Evolutionary conservation across 371 early-diverging fungal genomes (phyloP), one percentile per base, ranked within the genome.

Genomic region (Mortierella sp.): DNA sequence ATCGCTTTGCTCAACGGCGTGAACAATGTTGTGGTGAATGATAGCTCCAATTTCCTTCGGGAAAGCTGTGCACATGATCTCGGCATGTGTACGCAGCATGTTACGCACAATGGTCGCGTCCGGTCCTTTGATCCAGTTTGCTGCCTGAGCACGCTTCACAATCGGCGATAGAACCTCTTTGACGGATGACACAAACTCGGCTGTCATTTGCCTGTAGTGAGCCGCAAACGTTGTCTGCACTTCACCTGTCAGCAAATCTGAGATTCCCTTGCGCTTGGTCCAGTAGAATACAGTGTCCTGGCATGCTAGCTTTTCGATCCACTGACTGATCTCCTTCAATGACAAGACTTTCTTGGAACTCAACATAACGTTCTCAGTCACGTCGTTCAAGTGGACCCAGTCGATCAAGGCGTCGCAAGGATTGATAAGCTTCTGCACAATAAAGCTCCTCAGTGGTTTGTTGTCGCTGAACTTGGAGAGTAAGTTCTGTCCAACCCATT

Each of bases 301-400:
- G 1, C 17, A 49, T 1, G 70, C 70, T 16, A 76, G 24, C 14
- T 54, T 48, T 27, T 76, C 77, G 16, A 69, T 41, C 49, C 57
- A 69, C 4, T 54, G 17, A 10, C 60, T 40, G 27, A 76, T 62
- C 31, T 69, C 69, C 4, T 41, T 25, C 40, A 65, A 43, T 4
- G 39, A 34, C 28, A 76, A 65, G 40, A 50, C 43, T 13, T 59
- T 63, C 0, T 44, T 25, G 50, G 22, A 41, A 13, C 21, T 27
- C 34, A 10, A 0, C 21, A 69, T 8, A 37, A 65, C 27, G 25
- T 53, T 31, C 43, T 65, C 24, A 1, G 53, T 47, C 8, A 64
- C 58, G 8, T 44, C 39, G 25, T 76, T 54, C 50, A 65, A 29
- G 48, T 76, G 69, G 5, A 61, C 43, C 77, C 77, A 76, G 51